These are phyloP conservation scores for Geotrichum reessii DNA, from an alignment of 1,139 yeast species.

Conservation along the genomic window DNA sequence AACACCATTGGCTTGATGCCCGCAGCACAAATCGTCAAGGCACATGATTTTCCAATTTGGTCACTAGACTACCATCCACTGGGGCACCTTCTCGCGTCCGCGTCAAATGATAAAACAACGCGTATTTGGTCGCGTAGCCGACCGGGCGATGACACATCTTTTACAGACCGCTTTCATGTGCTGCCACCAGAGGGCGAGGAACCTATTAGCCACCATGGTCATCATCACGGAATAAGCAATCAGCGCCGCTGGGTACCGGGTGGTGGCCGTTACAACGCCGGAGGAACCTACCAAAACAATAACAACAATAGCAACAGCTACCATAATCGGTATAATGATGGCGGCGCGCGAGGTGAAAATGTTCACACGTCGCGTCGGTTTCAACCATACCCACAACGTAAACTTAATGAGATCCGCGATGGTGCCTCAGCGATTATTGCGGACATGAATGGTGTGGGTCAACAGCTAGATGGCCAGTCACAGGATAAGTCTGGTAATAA, in stretches of 20 bases:
- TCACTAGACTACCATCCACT: constrained; percentile 88
- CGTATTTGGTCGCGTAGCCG: constrained; percentile 92
- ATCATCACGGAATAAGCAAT: constrained; percentile 1
- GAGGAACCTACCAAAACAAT: background rate
- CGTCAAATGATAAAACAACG: constrained; percentile 91
- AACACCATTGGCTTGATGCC: constrained; percentile 34
- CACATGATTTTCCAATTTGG: constrained; percentile 91
- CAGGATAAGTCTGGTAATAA: background rate
- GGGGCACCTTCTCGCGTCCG: constrained; percentile 87
- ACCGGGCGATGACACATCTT: constrained; percentile 82
- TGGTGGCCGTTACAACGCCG: background rate
- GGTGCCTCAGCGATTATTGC: constrained; percentile 9
- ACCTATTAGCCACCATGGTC: constrained; percentile 3
- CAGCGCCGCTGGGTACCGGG: background rate
- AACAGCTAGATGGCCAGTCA: background rate
- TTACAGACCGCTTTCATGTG: constrained; percentile 59
- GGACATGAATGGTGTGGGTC: constrained; percentile 1
- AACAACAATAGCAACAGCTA: background rate
- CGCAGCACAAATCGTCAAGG: constrained; percentile 60
- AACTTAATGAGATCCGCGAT: background rate
- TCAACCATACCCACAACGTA: background rate
- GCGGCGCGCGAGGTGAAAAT: background rate
- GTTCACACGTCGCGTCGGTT: background rate
- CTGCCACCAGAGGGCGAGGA: constrained; percentile 16
- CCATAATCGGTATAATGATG: background rate